Percentiles rank a stretch among this genome's conserved stretches.
These are phyloP conservation scores for Barbatosphaeria neglecta DNA, from an alignment of 495 filamentous ascomycete genomes.

Conservation along the genomic window DNA sequence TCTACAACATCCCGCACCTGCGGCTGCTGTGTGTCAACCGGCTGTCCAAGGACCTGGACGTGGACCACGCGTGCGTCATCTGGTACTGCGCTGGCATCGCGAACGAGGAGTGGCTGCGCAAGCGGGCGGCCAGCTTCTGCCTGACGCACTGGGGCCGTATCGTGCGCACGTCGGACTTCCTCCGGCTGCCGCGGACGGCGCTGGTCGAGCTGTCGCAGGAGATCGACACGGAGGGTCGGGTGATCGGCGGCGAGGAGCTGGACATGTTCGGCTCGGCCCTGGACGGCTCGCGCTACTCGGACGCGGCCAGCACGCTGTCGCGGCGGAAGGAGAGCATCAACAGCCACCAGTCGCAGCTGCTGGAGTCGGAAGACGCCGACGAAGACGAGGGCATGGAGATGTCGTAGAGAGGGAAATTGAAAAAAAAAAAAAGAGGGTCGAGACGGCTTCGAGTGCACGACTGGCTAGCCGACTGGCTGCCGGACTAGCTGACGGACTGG, in stretches of 20 bases:
- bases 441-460: no score
- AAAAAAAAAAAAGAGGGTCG: no score
- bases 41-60: constrained; percentile 76
- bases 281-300: constrained; percentile 37
- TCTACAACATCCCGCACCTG: constrained; percentile 90
- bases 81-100: constrained; percentile 90
- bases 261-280: constrained; percentile 61
- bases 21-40: constrained; percentile 82
- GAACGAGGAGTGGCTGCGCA: constrained; percentile 83
- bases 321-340: constrained; percentile 44
- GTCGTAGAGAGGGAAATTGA: no score
- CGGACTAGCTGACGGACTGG: no score
- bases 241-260: constrained; percentile 72
- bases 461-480: no score
- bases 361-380: constrained; percentile 57
- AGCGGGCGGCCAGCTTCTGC: constrained; percentile 76
- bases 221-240: constrained; percentile 78
- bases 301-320: constrained; percentile 42
- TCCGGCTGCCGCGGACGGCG: constrained; percentile 59
- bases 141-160: constrained; percentile 91
- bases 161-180: constrained; percentile 79
- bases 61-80: constrained; percentile 87
- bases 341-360: constrained; percentile 43
- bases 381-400: constrained; percentile 52
- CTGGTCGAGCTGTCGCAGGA: constrained; percentile 87